A percentile compares a stretch with the other conserved stretches of the same genome.
Conservation (phyloP, 306 rosid species). For the Corylus americana region DNA sequence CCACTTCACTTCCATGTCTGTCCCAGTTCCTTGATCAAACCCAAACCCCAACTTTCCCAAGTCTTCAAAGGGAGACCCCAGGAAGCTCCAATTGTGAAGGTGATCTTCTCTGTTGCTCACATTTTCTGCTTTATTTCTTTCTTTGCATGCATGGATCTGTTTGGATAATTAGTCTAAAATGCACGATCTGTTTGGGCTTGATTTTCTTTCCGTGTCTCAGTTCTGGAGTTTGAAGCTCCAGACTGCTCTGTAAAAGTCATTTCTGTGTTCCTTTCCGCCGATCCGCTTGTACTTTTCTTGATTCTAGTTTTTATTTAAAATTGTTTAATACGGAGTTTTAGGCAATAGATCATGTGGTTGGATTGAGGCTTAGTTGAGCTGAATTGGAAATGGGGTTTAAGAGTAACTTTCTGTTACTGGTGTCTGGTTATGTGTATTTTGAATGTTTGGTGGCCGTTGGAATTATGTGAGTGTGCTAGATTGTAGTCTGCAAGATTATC, state of each 20-base stretch:
- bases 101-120: not conserved
- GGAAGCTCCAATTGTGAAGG: conserved; percentile 3
- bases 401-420: not conserved
- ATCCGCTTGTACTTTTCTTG: not conserved
- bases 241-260: not conserved
- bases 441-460: not conserved
- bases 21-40: not conserved
- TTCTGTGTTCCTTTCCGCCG: not conserved
- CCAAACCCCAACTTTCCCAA: not conserved
- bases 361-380: not conserved
- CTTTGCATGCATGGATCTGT: not conserved
- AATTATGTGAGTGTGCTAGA: not conserved
- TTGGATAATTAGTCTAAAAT: not conserved
- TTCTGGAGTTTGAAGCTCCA: conserved; percentile 2
- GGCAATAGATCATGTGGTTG: not conserved
- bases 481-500: not conserved
- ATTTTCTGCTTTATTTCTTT: not conserved
- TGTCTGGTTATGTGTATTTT: not conserved
- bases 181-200: not conserved
- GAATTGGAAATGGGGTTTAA: not conserved
- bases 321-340: not conserved
- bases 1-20: not conserved
- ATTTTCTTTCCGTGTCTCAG: not conserved
- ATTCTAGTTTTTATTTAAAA: not conserved
- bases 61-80: not conserved